Evolutionary conservation across 164 flowering plant genomes (phyloP).

Genomic region (Houttuynia cordata): DNA sequence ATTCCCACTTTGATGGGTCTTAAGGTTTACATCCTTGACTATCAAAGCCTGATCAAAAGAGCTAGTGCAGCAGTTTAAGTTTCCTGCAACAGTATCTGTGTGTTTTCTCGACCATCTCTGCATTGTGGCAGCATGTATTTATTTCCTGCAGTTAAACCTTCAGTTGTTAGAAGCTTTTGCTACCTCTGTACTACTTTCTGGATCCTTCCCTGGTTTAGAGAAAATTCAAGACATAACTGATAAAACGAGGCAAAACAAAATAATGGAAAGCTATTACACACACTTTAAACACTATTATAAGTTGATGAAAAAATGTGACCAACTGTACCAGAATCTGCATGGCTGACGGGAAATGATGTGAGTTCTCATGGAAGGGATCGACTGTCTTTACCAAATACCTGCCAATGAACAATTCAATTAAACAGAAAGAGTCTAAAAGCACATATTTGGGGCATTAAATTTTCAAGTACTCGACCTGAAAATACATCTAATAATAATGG

Average conservation of each 20-base stretch:
- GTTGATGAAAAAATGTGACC: not conserved
- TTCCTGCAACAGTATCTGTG: conserved; percentile 6
- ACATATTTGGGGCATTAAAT: not conserved
- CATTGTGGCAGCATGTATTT: not conserved
- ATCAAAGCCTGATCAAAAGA: conserved; percentile 3
- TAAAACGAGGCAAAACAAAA: too few relatives aligned
- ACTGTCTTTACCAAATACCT: conserved; percentile 47
- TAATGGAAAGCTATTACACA: not conserved
- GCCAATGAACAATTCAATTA: conserved; percentile 3
- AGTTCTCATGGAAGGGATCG: conserved; percentile 15
- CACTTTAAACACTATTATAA: too few relatives aligned
- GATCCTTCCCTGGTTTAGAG: not conserved
- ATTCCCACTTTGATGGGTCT: conserved; percentile 8
- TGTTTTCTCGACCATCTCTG: conserved; percentile 3
- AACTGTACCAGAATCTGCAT: conserved; percentile 18
- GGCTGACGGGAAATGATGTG: conserved; percentile 9
- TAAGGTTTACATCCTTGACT: conserved; percentile 7
- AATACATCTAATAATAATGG: too few relatives aligned
- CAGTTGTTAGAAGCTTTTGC: conserved; percentile 1
- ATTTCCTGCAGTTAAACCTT: not conserved
- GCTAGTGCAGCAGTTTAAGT: not conserved
- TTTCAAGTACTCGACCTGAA: too few relatives aligned
- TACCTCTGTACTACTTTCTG: not conserved
- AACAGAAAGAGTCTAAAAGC: not conserved
- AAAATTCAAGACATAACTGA: not conserved